phyloP scores from a whole-genome alignment of 176 grass and related monocot species.

The Miscanthus lutarioriparius region DNA sequence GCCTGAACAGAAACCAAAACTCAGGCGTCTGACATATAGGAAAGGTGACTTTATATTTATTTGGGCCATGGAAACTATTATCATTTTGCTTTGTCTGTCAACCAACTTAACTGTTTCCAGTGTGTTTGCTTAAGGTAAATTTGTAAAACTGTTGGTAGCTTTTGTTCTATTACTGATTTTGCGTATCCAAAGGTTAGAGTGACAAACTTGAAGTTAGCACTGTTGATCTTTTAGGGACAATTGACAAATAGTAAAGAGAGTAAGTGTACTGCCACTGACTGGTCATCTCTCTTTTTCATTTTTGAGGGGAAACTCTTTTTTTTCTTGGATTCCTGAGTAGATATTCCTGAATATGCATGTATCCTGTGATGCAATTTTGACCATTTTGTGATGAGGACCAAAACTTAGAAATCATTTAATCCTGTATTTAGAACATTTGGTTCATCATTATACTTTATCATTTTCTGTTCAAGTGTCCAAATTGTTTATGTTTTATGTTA shows the following conservation, averaged over 20 bases:
- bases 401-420: neutral
- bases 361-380: slow-evolving; percentile 14
- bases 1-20: neutral
- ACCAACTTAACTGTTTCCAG: neutral
- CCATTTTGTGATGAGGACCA: slow-evolving; percentile 9
- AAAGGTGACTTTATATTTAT: neutral
- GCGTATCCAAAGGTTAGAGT: neutral
- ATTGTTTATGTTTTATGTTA: slow-evolving; percentile 30
- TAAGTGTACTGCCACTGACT: neutral
- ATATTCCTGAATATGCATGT: slow-evolving; percentile 9
- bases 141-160: neutral
- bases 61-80: neutral
- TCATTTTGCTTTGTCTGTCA: slow-evolving; percentile 19
- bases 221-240: neutral
- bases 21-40: neutral
- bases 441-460: slow-evolving; percentile 9
- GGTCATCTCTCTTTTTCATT: neutral
- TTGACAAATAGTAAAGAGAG: neutral
- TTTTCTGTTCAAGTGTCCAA: slow-evolving; percentile 6
- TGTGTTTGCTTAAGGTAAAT: neutral
- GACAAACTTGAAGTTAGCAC: slow-evolving; percentile 5
- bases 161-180: neutral
- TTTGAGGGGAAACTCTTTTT: neutral
- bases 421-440: slow-evolving; percentile 3
- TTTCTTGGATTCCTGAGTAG: neutral